Percentiles rank a stretch among this genome's conserved stretches.
Evolutionary conservation across 495 filamentous ascomycete genomes (phyloP).

Genomic region (Tetracladium setigerum): DNA sequence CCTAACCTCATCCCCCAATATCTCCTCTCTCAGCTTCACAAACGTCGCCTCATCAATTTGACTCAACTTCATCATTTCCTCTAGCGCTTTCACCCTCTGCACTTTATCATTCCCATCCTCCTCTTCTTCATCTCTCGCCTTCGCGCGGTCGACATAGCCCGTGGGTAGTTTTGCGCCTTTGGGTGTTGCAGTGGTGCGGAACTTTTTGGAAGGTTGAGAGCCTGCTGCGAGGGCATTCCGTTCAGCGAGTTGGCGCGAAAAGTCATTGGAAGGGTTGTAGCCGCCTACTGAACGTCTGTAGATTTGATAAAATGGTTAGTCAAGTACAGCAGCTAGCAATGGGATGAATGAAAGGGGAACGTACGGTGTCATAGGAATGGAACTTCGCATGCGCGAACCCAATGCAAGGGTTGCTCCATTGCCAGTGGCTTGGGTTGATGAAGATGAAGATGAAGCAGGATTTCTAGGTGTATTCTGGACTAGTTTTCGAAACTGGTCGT

Average conservation of each 20-base stretch:
- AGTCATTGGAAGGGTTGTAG: constrained; percentile 50
- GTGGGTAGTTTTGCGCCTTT: constrained; percentile 73
- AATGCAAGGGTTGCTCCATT: constrained; percentile 35
- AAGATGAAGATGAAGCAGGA: constrained; percentile 28
- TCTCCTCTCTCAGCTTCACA: constrained; percentile 61
- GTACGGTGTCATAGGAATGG: constrained; percentile 84
- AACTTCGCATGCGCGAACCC: constrained; percentile 62
- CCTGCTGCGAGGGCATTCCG: constrained; percentile 41
- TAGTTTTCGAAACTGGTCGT: constrained; percentile 91
- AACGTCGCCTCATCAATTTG: constrained; percentile 73
- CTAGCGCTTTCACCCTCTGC: constrained; percentile 63
- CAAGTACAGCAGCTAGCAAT: neutral
- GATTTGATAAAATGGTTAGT: neutral
- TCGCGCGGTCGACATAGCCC: constrained; percentile 83
- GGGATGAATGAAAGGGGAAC: constrained; percentile 10
- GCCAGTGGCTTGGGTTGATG: constrained; percentile 22
- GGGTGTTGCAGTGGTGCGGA: constrained; percentile 70
- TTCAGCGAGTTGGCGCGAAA: constrained; percentile 80
- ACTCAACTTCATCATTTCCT: constrained; percentile 73
- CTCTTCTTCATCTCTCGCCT: constrained; percentile 30
- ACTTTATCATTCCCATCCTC: constrained; percentile 55
- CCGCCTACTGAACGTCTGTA: constrained; percentile 59
- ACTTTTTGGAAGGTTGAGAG: constrained; percentile 50
- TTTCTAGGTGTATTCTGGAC: constrained; percentile 42
- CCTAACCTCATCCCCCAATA: constrained; percentile 67